Conservation (phyloP, 371 early-diverging fungal genomes). For the Mortierella sp. region DNA sequence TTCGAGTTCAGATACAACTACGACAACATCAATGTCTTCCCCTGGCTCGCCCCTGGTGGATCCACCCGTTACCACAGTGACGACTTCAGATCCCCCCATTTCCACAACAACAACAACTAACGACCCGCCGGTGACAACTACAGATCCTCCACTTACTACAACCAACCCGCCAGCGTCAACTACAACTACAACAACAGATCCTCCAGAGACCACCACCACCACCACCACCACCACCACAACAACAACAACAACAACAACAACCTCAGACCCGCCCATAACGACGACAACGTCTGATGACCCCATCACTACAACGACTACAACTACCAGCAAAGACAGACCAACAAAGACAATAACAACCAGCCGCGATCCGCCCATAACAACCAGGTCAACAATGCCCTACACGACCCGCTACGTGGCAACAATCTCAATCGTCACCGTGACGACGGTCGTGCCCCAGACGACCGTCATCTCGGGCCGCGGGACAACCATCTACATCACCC, state of each 20-base stretch:
- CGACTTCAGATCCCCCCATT: background rate
- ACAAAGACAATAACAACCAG: background rate
- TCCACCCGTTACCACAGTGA: background rate
- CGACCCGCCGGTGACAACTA: conserved; percentile 7
- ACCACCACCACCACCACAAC: background rate
- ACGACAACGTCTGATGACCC: conserved; percentile 5
- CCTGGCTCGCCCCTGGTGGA: no score
- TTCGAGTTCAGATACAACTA: background rate
- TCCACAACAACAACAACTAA: conserved; percentile 1
- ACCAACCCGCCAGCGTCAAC: conserved; percentile 9
- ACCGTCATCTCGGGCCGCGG: conserved; percentile 34
- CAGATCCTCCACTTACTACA: background rate
- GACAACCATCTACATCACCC: conserved; percentile 38
- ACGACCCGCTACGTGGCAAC: conserved; percentile 45
- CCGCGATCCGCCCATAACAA: background rate
- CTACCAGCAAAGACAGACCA: background rate
- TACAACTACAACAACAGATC: background rate
- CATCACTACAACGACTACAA: background rate
- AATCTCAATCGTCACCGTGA: conserved; percentile 29
- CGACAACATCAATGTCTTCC: background rate
- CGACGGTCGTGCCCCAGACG: conserved; percentile 25
- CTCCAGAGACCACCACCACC: background rate
- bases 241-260: background rate
- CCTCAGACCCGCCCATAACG: background rate
- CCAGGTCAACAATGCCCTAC: conserved; percentile 26